Evolutionary conservation across 139 green algal genomes (phyloP).

Genomic region (Zygnema cylindricum): DNA sequence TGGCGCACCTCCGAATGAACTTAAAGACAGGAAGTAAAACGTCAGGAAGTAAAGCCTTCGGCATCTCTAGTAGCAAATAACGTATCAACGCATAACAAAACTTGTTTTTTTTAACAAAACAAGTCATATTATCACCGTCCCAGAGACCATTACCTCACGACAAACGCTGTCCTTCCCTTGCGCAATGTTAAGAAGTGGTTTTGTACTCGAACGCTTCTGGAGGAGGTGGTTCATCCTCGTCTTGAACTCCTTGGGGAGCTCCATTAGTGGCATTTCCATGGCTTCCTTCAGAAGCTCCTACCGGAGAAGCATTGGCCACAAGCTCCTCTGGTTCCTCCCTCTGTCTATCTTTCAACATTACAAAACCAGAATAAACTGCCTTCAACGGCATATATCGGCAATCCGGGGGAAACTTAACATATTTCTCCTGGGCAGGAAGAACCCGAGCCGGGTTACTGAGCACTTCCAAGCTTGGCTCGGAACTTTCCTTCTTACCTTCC

Average conservation of each 20-base stretch:
- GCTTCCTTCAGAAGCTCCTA: conserved; percentile 9
- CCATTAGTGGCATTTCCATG: conserved; percentile 33
- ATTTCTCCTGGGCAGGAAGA: conserved; percentile 79
- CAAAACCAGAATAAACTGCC: conserved; percentile 66
- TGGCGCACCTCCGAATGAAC: too few relatives aligned
- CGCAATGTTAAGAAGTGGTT: too few relatives aligned
- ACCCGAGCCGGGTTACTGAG: conserved; percentile 87
- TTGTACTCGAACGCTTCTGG: conserved; percentile 19
- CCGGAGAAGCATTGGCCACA: conserved; percentile 58
- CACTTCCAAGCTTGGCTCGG: conserved; percentile 75
- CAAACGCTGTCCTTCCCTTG: too few relatives aligned
- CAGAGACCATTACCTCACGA: too few relatives aligned
- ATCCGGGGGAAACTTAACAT: conserved; percentile 66
- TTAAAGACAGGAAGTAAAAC: too few relatives aligned
- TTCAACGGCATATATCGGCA: conserved; percentile 68
- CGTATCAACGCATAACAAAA: too few relatives aligned
- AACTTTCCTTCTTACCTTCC: conserved; percentile 59
- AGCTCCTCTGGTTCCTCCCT: conserved; percentile 60
- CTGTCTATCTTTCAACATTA: conserved; percentile 73
- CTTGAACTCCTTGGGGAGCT: conserved; percentile 40
- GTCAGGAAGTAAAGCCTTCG: too few relatives aligned
- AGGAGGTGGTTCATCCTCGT: conserved; percentile 36
- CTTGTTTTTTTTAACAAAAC: too few relatives aligned
- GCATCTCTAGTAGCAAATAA: too few relatives aligned
- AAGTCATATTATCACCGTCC: too few relatives aligned